phyloP scores from a whole-genome alignment of 192 early-diverging fungal genomes.

The Backusella psychrophila region DNA sequence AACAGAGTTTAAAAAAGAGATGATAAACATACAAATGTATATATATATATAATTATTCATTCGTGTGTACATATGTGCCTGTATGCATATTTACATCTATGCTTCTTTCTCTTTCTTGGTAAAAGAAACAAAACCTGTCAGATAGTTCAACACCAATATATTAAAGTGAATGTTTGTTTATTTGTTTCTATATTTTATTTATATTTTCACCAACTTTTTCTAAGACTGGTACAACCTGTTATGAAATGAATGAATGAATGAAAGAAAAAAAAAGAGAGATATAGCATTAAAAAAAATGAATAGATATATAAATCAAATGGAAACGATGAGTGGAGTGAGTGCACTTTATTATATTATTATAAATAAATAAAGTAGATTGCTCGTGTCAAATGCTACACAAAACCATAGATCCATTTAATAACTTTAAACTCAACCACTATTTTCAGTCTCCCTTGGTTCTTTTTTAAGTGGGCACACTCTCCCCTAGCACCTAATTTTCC shows the following conservation, averaged over 20 bases:
- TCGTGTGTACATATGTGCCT: too few species aligned
- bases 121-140: neutral
- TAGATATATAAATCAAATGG: too few species aligned
- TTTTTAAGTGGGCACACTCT: slow-evolving; percentile 4
- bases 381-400: slow-evolving; percentile 27
- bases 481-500: slow-evolving; percentile 14
- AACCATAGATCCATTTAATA: neutral
- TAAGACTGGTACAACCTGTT: neutral
- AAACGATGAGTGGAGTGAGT: too few species aligned
- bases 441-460: neutral
- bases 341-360: too few species aligned
- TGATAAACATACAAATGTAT: neutral
- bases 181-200: neutral
- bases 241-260: neutral
- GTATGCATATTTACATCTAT: neutral
- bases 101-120: neutral
- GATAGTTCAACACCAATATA: neutral
- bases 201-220: neutral
- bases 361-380: slow-evolving; percentile 41
- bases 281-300: neutral
- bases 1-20: too few species aligned
- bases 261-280: slow-evolving; percentile 14
- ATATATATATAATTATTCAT: too few species aligned
- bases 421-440: neutral
- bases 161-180: neutral